Evolutionary conservation across 345 rosid species (phyloP), one percentile per base, ranked within the genome.

Genomic region (Hibiscus trionum): DNA sequence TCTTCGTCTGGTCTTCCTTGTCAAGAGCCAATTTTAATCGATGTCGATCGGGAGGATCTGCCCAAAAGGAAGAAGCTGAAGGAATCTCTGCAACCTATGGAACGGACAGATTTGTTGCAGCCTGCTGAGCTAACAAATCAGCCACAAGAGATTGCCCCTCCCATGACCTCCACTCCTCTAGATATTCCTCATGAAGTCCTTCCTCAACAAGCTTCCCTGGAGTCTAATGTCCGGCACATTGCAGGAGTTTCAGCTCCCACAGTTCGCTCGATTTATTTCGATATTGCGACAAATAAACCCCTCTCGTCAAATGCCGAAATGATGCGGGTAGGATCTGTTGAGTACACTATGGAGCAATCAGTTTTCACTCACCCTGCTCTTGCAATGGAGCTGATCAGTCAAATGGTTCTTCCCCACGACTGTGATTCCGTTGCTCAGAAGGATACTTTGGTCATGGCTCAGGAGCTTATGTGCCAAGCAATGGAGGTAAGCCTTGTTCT

Each of bases 381-480:
- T 56, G 60, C 60, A 9, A 56, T 26, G 60, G 27, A 21, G 12
- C 60, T 56, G 27, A 56, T 56, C 60, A 56, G 60, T 21, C 60
- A 9, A 56, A 56, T 56, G 26, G 60, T 56, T 56, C 27, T 56
- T 56, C 60, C 65, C 19, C 44, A 61, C 5, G 44, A 61, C 21
- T 31, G 65, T 31, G 21, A 31, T 31, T 31, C 1, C 3, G 21
- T 61, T 4, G 65, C 44, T 31, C 65, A 15, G 44, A 61, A 61
- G 42, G 44, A 61, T 35, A 2, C 42, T 61, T 61, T 31, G 42
- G 21, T 31, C 65, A 33, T 61, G 44, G 44, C 44, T 61, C 65
- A 61, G 42, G 12, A 61, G 44, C 65, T 61, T 61, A 61, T 31
- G 65, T 29, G 44, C 65, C 65, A 31, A 61, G 65, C 65, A 31